Evolutionary conservation across 2,329 filamentous ascomycete genomes (phyloP), one percentile per base, ranked within the genome.

Genomic region (Aureobasidium sp.): DNA sequence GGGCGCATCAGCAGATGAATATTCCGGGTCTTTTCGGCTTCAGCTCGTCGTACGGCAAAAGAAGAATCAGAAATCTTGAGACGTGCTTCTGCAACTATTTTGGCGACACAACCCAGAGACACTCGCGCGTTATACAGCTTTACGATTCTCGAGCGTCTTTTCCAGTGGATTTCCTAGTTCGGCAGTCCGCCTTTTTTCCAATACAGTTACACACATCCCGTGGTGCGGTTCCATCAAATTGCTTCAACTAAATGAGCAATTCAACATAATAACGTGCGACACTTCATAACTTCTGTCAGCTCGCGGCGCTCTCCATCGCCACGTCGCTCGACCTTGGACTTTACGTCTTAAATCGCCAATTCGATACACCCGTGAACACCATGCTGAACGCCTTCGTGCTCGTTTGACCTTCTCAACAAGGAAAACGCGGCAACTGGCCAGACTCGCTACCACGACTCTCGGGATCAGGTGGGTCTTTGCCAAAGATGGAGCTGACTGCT

Each of bases 191-290:
- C 59, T 50, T 47, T 48, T 11, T 55, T 44, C 41, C 59, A 61
- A 54, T 54, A 41, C 59, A 61, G 48, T 61, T 49, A 61, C 47
- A 53, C 59, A 54, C 21, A 21, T 53, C 36, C 48, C 47, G 59
- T 61, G 59, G 49, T 61, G 59, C 59, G 59, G 50, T 61, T 54
- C 36, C 49, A 41, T 45, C 49, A 54, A 48, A 54, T 61, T 61
- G 59, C 59, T 55, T 47, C 48, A 61, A 61, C 58, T 47, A 29
- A 53, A 54, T 54, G 48, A 53, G 59, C 59, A 61, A 61, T 61
- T 61, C 59, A 61, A 61, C 59, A 54, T 61, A 41, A 27, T 61
- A 61, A 61, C 59, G 59, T 61, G 59, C 59, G 59, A 61, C 59
- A 55, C 50, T 48, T 42, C 30, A 47, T 48, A 27, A 21, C 29